phyloP scores from a whole-genome alignment of 768 basidiomycete genomes.

The Lentinula sp. region DNA sequence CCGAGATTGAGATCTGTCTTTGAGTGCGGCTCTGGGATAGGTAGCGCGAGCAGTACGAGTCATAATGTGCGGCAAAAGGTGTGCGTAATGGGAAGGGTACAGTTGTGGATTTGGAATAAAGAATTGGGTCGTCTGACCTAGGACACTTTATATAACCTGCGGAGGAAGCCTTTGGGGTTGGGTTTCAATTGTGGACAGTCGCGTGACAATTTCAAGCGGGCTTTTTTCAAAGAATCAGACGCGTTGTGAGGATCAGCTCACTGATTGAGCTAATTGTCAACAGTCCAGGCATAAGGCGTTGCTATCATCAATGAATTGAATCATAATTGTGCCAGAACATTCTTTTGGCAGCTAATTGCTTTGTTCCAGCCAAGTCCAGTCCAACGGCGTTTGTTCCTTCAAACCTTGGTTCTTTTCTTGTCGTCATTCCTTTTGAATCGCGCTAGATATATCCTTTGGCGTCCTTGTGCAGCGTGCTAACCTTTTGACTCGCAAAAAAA shows the following conservation, averaged over 20 bases:
- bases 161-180: neutral
- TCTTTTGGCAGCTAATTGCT: neutral
- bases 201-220: neutral
- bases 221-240: neutral
- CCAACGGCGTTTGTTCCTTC: neutral
- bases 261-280: neutral
- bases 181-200: neutral
- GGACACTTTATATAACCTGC: neutral
- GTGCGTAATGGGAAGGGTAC: neutral
- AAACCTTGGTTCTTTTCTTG: neutral
- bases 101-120: neutral
- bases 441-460: neutral
- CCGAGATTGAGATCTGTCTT: slow-evolving; percentile 77
- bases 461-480: too few relatives aligned
- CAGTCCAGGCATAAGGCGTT: neutral
- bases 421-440: neutral
- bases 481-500: too few relatives aligned
- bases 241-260: neutral
- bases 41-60: slow-evolving; percentile 60
- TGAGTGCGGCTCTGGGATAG: slow-evolving; percentile 64
- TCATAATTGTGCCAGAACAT: neutral
- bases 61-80: neutral
- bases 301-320: neutral
- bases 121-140: neutral
- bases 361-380: neutral